Percentiles rank a stretch among this genome's conserved stretches.
Evolutionary conservation across 2,329 filamentous ascomycete species (phyloP).

Genomic region (Pyrenochaeta sp.): DNA sequence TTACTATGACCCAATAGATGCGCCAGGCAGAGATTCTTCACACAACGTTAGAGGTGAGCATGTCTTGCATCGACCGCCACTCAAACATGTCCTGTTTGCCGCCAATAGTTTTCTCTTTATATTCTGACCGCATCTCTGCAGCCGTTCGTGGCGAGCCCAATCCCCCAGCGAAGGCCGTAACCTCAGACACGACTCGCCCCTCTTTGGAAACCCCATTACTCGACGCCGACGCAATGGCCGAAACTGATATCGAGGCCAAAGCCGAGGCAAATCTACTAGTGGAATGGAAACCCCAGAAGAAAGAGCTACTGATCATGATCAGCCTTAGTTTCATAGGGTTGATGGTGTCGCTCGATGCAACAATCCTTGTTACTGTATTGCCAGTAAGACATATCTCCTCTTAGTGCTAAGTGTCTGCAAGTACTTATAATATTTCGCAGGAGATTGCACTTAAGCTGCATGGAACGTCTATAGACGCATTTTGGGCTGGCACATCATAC

Average conservation of each 20-base stretch:
- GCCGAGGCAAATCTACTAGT: conserved; percentile 1
- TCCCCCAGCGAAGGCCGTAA: background rate
- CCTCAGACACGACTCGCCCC: conserved; percentile 2
- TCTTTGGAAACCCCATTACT: conserved; percentile 6
- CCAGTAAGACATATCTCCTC: conserved; percentile 23
- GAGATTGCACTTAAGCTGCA: conserved; percentile 34
- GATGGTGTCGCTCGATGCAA: conserved; percentile 43
- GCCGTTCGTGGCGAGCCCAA: background rate
- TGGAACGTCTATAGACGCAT: conserved; percentile 59
- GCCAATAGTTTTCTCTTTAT: too few relatives aligned
- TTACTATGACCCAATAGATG: background rate
- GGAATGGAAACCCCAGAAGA: conserved; percentile 24
- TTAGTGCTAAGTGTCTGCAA: background rate
- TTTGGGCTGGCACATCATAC: conserved; percentile 77
- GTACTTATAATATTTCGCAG: conserved; percentile 16
- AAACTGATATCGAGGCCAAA: conserved; percentile 21
- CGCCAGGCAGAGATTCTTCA: background rate
- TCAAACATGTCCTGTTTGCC: background rate
- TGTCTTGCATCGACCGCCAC: background rate
- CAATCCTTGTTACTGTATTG: conserved; percentile 38
- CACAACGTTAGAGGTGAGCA: background rate
- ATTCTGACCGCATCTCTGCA: background rate
- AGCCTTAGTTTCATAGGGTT: conserved; percentile 38
- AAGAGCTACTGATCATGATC: conserved; percentile 35
- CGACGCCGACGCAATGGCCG: background rate